These are phyloP conservation scores for Ascochyta fabae DNA, from an alignment of 2,329 filamentous ascomycete species.

Conservation along the genomic window DNA sequence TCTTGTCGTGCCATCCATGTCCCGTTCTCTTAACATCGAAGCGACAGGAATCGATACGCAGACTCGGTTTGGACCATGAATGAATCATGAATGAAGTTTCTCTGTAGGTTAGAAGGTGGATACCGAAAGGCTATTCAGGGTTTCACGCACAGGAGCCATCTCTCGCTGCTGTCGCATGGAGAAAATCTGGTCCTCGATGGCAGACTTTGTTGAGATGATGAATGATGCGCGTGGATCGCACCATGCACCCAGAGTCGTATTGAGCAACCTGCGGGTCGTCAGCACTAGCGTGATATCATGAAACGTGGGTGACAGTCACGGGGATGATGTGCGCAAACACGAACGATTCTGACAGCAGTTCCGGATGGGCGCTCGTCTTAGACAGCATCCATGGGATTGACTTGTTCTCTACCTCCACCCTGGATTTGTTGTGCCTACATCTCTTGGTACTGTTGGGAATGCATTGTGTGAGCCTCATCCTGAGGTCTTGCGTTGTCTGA, in stretches of 20 bases:
- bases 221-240: not conserved
- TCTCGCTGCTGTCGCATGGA: not conserved
- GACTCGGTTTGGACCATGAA: too few relatives aligned
- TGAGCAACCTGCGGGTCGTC: not conserved
- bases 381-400: constrained; percentile 20
- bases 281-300: too few relatives aligned
- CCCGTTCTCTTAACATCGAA: too few relatives aligned
- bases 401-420: constrained; percentile 13
- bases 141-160: too few relatives aligned
- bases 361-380: constrained; percentile 8
- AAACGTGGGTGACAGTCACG: constrained; percentile 9
- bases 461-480: not conserved
- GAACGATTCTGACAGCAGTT: constrained; percentile 8
- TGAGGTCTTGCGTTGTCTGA: not conserved
- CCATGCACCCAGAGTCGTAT: not conserved
- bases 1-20: not conserved
- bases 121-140: too few relatives aligned
- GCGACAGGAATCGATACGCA: too few relatives aligned
- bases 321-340: constrained; percentile 22
- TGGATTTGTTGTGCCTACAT: not conserved
- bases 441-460: not conserved
- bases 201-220: not conserved
- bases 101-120: too few relatives aligned
- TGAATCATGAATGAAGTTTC: too few relatives aligned
- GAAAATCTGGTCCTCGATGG: not conserved